Evolutionary conservation across 1,284 basidiomycete species (phyloP).

Genomic region (Xanthoconium separans): DNA sequence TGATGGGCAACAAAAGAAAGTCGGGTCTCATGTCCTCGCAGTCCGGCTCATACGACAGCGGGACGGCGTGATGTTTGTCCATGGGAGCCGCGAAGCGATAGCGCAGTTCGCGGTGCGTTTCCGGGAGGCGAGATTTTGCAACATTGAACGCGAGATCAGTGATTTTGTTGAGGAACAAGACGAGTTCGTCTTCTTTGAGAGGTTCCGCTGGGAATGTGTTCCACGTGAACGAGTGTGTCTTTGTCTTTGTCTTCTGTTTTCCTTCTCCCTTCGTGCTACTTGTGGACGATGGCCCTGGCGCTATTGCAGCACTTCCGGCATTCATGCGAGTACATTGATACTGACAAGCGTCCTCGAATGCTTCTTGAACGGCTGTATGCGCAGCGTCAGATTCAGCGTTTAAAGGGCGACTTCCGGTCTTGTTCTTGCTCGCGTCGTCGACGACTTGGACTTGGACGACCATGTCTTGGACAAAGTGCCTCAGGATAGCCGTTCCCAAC

Average conservation of each 20-base stretch:
- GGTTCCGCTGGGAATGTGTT: neutral
- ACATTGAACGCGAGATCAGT: constrained; percentile 7
- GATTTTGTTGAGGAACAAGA: constrained; percentile 11
- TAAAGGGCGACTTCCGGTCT: neutral
- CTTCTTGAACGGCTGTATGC: neutral
- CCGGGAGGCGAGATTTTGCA: neutral
- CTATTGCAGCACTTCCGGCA: neutral
- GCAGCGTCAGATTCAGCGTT: neutral
- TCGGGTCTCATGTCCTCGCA: constrained; percentile 16
- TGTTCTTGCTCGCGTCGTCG: neutral
- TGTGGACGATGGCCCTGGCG: neutral
- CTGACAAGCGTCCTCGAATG: neutral
- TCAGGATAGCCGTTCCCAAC: constrained; percentile 4
- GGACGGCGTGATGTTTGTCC: constrained; percentile 7
- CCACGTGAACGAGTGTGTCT: neutral
- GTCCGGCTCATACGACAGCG: constrained; percentile 12
- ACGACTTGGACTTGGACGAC: constrained; percentile 4
- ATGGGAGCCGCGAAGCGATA: constrained; percentile 13
- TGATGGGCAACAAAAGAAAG: constrained; percentile 14
- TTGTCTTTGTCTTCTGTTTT: neutral
- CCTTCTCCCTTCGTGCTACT: neutral
- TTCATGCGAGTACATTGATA: neutral
- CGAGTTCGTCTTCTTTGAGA: neutral
- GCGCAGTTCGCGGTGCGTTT: neutral
- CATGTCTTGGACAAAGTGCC: neutral